These are phyloP conservation scores for Kuraishia ogatae DNA, from an alignment of 805 yeast genomes.

Conservation along the genomic window DNA sequence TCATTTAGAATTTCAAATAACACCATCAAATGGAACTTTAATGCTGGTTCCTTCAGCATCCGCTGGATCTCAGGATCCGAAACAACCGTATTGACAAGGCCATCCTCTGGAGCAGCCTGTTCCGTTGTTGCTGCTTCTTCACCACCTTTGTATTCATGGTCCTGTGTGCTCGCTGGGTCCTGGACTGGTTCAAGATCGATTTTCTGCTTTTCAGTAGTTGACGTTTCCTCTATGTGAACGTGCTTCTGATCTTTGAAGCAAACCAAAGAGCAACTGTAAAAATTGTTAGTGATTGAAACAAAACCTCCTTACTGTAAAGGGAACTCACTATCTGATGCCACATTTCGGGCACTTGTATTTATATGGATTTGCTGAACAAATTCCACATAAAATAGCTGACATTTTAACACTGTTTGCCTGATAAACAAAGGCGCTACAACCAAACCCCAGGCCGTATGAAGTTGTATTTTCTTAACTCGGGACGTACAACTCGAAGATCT, in stretches of 20 bases:
- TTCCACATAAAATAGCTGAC: slow-evolving; percentile 17
- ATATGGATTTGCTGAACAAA: slow-evolving; percentile 22
- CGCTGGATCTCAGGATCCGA: slow-evolving; percentile 34
- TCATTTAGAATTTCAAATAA: slow-evolving; percentile 41
- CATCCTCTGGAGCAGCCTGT: slow-evolving; percentile 9
- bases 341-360: slow-evolving; percentile 44
- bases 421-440: not conserved
- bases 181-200: not conserved
- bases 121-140: not conserved
- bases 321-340: slow-evolving; percentile 26
- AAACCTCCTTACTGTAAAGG: not conserved
- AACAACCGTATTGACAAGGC: slow-evolving; percentile 21
- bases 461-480: no score
- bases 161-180: no score
- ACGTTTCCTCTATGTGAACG: slow-evolving; percentile 14
- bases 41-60: slow-evolving; percentile 40
- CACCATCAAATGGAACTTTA: slow-evolving; percentile 46
- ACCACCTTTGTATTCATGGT: not conserved
- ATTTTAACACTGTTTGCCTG: not conserved
- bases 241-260: slow-evolving; percentile 49
- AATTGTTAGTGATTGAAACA: slow-evolving; percentile 4
- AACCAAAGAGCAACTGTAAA: slow-evolving; percentile 44
- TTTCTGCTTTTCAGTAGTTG: slow-evolving; percentile 4
- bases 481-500: no score
- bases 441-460: no score